Conservation (phyloP, 371 early-diverging fungal genomes). For the Dichotomocladium elegans region DNA sequence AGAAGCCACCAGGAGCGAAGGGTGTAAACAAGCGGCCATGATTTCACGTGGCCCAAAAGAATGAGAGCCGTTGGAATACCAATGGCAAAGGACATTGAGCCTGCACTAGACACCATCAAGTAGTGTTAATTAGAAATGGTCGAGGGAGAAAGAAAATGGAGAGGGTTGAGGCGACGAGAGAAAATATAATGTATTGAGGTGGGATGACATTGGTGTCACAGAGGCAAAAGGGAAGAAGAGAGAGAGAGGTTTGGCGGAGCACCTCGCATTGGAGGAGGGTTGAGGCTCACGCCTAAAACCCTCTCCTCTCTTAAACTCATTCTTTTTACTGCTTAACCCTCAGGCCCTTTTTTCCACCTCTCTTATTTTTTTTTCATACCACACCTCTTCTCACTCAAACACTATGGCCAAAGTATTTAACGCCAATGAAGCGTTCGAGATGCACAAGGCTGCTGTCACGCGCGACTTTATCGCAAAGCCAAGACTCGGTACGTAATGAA, state of each 20-base stretch:
- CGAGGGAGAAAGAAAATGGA: conserved; percentile 4
- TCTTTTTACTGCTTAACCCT: no score
- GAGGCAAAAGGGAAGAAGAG: neutral
- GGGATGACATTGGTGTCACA: neutral
- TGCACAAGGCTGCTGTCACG: conserved; percentile 81
- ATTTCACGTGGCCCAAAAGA: conserved; percentile 24
- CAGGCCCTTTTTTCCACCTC: neutral
- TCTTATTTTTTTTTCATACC: neutral
- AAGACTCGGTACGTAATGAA: conserved; percentile 76
- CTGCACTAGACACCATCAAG: conserved; percentile 3
- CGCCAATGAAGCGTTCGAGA: conserved; percentile 60
- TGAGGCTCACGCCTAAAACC: neutral
- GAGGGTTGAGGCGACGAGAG: neutral
- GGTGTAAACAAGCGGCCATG: conserved; percentile 34
- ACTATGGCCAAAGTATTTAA: conserved; percentile 37
- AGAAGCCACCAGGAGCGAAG: conserved; percentile 34
- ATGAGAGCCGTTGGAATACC: conserved; percentile 14
- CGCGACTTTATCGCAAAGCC: conserved; percentile 87
- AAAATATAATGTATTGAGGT: neutral
- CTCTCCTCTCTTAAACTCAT: no score
- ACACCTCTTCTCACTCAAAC: conserved; percentile 3
- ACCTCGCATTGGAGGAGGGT: neutral
- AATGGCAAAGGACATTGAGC: conserved; percentile 2
- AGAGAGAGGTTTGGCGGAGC: no score
- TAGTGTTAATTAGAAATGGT: no score